A percentile compares a stretch with the other conserved stretches of the same genome.
Conservation (phyloP, 2,329 filamentous ascomycete genomes). For the Ophiostoma perfectum region DNA sequence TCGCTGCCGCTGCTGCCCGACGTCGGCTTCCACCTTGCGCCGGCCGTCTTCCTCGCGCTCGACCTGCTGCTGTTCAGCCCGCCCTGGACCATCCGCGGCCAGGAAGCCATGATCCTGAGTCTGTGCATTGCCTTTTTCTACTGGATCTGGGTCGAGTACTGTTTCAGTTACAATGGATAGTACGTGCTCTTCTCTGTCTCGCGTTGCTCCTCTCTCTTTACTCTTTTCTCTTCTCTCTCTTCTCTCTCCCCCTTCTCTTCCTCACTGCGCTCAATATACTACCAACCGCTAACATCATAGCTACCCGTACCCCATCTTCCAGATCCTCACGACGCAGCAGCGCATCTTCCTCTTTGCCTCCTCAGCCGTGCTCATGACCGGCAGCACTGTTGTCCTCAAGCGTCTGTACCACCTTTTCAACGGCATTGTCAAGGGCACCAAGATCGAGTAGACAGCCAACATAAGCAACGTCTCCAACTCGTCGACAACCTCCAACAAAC, state of each 20-base stretch:
- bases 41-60: conserved; percentile 56
- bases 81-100: conserved; percentile 61
- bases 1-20: conserved; percentile 44
- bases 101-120: conserved; percentile 55
- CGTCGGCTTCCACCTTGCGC: conserved; percentile 59
- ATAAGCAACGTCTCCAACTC: background rate
- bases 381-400: conserved; percentile 63
- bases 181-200: conserved; percentile 34
- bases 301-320: conserved; percentile 86
- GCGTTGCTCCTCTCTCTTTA: background rate
- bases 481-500: background rate
- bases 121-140: conserved; percentile 59
- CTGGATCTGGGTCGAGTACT: conserved; percentile 73
- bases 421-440: conserved; percentile 42
- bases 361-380: conserved; percentile 66
- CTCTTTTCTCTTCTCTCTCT: background rate
- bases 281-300: conserved; percentile 35
- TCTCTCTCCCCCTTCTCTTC: background rate
- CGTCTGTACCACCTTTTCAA: conserved; percentile 65
- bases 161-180: conserved; percentile 62
- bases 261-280: background rate
- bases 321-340: conserved; percentile 58
- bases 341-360: conserved; percentile 63
- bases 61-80: conserved; percentile 66
- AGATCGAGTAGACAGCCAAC: conserved; percentile 30